Conservation (phyloP, 2,329 filamentous ascomycete genomes). For the Elsinoe batatas region DNA sequence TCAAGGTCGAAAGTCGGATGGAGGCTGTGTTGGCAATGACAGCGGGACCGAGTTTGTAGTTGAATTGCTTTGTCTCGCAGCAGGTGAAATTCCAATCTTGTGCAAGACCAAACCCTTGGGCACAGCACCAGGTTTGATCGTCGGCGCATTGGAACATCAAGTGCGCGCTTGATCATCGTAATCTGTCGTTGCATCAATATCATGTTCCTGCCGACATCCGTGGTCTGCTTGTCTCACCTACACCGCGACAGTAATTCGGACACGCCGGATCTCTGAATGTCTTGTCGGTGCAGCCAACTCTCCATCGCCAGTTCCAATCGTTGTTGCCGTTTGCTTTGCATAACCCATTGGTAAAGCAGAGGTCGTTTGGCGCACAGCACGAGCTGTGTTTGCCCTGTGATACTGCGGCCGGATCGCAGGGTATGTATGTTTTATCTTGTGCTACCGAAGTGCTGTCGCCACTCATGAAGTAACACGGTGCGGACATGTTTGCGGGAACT, state of each 20-base stretch:
- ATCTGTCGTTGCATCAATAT: background rate
- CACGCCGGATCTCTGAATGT: background rate
- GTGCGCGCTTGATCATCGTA: background rate
- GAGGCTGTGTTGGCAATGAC: background rate
- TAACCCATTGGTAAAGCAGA: background rate
- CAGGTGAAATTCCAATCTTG: background rate
- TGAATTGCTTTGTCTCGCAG: background rate
- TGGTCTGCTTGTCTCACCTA: background rate
- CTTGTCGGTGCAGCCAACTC: background rate
- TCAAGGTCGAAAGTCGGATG: background rate
- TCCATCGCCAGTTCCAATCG: background rate
- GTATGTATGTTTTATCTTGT: background rate
- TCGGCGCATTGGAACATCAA: background rate
- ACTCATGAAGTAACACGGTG: background rate
- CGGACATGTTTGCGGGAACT: background rate
- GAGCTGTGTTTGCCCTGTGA: background rate
- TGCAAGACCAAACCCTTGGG: background rate
- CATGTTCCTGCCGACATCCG: background rate
- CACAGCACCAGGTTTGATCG: background rate
- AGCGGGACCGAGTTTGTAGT: background rate
- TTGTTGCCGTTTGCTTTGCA: background rate
- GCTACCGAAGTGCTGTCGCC: background rate
- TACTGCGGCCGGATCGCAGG: background rate
- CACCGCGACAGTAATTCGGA: background rate
- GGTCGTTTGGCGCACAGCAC: background rate